phyloP scores from a whole-genome alignment of 2,329 filamentous ascomycete genomes.

The Juglanconis oblonga region DNA sequence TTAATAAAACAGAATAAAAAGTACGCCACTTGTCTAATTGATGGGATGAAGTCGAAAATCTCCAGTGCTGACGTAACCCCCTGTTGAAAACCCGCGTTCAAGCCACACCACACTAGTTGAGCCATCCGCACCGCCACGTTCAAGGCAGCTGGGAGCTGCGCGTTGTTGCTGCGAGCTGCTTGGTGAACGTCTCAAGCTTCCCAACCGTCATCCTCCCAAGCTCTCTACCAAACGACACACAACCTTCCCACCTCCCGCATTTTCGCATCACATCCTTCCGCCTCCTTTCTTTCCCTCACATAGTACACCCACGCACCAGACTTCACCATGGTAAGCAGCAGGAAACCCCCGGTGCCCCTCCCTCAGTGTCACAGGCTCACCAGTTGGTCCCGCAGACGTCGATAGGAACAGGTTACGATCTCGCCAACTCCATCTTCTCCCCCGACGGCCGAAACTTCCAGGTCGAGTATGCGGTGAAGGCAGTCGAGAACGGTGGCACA shows the following conservation, averaged over 20 bases:
- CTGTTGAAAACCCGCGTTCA: background rate
- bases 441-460: conserved; percentile 99
- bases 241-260: background rate
- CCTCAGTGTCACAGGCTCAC: conserved; percentile 20
- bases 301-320: background rate
- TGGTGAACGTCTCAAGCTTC: background rate
- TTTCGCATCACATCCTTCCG: background rate
- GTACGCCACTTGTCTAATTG: background rate
- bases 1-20: no score
- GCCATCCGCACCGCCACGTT: conserved; percentile 3
- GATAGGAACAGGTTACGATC: conserved; percentile 99
- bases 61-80: background rate
- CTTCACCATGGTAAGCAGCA: conserved; percentile 20
- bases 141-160: conserved; percentile 14
- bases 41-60: background rate
- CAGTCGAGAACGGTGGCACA: conserved; percentile 96
- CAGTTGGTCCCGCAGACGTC: conserved; percentile 66
- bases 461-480: conserved; percentile 98
- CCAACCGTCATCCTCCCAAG: background rate
- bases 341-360: conserved; percentile 14
- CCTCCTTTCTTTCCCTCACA: background rate
- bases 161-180: conserved; percentile 2
- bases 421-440: conserved; percentile 99
- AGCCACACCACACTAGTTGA: background rate
- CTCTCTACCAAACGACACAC: background rate